Percentiles rank a stretch among this genome's conserved stretches.
Conservation (phyloP, 2,329 filamentous ascomycete species). For the Dothistroma septosporum region DNA sequence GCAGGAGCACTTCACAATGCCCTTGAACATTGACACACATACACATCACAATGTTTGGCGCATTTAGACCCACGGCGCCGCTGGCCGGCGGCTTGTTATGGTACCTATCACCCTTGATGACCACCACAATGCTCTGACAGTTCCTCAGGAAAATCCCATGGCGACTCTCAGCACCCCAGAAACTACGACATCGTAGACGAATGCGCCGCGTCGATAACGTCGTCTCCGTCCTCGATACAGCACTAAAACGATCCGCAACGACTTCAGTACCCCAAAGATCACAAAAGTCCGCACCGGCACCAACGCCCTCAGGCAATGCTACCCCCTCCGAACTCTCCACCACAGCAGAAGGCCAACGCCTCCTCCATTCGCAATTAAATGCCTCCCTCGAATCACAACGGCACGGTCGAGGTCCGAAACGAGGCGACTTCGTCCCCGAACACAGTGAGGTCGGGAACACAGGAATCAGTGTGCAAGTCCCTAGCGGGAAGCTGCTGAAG, state of each 20-base stretch:
- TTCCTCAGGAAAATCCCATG: slow-evolving; percentile 81
- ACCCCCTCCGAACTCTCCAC: slow-evolving; percentile 27
- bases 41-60: slow-evolving; percentile 66
- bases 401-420: slow-evolving; percentile 32
- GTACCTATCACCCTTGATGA: neutral
- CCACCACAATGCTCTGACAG: neutral
- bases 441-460: slow-evolving; percentile 3
- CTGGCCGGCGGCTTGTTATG: slow-evolving; percentile 71
- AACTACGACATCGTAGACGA: slow-evolving; percentile 77
- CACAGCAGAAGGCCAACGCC: slow-evolving; percentile 32
- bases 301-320: slow-evolving; percentile 18
- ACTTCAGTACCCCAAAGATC: slow-evolving; percentile 5
- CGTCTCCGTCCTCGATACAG: slow-evolving; percentile 73
- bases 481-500: slow-evolving; percentile 17
- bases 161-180: slow-evolving; percentile 88
- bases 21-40: slow-evolving; percentile 2
- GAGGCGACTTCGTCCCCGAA: slow-evolving; percentile 27
- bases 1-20: slow-evolving; percentile 5
- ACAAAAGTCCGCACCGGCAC: slow-evolving; percentile 5
- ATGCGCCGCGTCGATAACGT: slow-evolving; percentile 81
- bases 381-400: slow-evolving; percentile 20
- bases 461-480: slow-evolving; percentile 10
- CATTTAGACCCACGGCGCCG: slow-evolving; percentile 73
- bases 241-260: slow-evolving; percentile 9
- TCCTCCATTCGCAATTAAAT: slow-evolving; percentile 20